Base-by-base conservation (phyloP, 345 rosid species). In the Euphorbia lathyris region DNA sequence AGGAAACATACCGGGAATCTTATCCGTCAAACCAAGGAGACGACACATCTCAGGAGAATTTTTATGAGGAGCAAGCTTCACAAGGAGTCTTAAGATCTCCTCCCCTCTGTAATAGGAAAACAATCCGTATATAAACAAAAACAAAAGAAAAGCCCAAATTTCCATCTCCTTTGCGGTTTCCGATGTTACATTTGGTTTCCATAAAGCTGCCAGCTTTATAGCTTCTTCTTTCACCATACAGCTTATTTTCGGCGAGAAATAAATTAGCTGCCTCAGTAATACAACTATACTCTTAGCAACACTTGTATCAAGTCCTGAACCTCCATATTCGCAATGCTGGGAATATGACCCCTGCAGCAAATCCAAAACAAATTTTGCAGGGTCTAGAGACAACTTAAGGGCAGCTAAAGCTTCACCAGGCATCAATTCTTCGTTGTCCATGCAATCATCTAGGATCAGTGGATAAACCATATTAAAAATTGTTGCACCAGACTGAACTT, bases 101-200 rank as follows among this genome's bases (percentile, higher is more conserved):
- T n/a, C 76, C 23, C 65, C 50, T 9, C 65, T 17, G 60, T 77
- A 76, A 42, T 3, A 47, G 51, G 75, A 25, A 1, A 34, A 67
- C 76, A 86, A 55, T 45, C 76, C 68, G 77, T 74, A 86, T 12
- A 67, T 57, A 69, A 62, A 78, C 59, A 82, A 52, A 77, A 86
- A 72, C 71, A 57, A 78, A 76, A 86, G 56, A 71, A 86, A 79
- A 40, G 72, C 66, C 50, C 81, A 52, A 14, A 78, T 66, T 47
- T 79, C 82, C 36, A 51, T 30, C 43, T 47, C 67, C 36, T 80
- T 65, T 47, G 63, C 68, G 14, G 72, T 50, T 20, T 32, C 66
- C 26, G 7, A n/a, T 63, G 60, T 66, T 77, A 84, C 8, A 66
- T 72, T 72, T 17, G 47, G 40, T 74, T 70, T 81, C 85, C 86